phyloP scores from a whole-genome alignment of 2,329 filamentous ascomycete species.

The Colletotrichum incanum region DNA sequence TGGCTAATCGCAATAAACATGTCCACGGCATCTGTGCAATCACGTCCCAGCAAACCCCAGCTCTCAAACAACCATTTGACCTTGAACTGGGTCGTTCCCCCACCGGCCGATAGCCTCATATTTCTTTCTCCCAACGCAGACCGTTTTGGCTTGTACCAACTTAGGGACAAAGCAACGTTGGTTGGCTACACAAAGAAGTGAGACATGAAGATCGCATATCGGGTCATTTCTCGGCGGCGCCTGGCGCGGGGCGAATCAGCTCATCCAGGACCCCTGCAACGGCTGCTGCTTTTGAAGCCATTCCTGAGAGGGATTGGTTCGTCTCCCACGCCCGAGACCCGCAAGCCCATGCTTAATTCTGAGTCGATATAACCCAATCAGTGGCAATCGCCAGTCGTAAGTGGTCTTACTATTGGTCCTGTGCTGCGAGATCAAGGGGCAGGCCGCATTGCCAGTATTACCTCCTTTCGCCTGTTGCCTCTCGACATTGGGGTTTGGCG shows the following conservation, averaged over 20 bases:
- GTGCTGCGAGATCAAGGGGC: slow-evolving; percentile 1
- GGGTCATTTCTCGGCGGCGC: slow-evolving; percentile 34
- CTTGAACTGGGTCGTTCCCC: background rate
- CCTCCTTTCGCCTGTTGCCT: slow-evolving; percentile 4
- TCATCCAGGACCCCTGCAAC: slow-evolving; percentile 21
- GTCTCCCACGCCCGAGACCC: background rate
- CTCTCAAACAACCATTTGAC: background rate
- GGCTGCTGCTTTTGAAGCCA: slow-evolving; percentile 5
- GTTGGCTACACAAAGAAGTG: slow-evolving; percentile 35
- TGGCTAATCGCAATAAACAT: slow-evolving; percentile 7
- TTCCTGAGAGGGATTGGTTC: slow-evolving; percentile 26
- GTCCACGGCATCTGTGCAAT: background rate
- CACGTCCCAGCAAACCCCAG: slow-evolving; percentile 1
- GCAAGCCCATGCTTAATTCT: slow-evolving; percentile 34
- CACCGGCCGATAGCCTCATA: slow-evolving; percentile 3
- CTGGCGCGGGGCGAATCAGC: slow-evolving; percentile 29
- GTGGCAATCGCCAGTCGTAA: background rate
- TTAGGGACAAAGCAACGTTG: background rate
- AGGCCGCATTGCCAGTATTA: background rate
- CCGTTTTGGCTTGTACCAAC: background rate
- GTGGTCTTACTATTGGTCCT: background rate
- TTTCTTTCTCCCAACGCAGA: slow-evolving; percentile 12
- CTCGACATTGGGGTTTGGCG: background rate
- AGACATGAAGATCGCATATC: slow-evolving; percentile 37
- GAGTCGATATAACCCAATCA: slow-evolving; percentile 9